Conservation (phyloP, 768 basidiomycete genomes). For the Hypholoma fasciculare region DNA sequence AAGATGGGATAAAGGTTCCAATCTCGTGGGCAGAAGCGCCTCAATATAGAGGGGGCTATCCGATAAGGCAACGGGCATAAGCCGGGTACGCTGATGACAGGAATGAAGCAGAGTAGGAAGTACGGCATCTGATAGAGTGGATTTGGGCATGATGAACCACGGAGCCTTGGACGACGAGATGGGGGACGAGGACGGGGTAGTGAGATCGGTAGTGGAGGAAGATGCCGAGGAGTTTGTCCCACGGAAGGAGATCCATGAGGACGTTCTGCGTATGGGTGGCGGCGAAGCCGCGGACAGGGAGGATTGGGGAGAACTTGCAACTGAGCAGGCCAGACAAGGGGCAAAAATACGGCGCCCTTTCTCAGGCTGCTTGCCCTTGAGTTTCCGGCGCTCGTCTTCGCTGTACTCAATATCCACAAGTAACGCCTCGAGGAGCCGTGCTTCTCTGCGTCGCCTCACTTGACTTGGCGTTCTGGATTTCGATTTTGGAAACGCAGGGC, state of each 20-base stretch:
- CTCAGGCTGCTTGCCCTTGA: constrained; percentile 36
- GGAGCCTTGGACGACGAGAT: constrained; percentile 25
- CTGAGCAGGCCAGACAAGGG: constrained; percentile 20
- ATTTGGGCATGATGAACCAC: constrained; percentile 27
- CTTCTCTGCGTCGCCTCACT: constrained; percentile 19
- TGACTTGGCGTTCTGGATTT: constrained; percentile 22
- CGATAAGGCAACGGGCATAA: constrained; percentile 32
- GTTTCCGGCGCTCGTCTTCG: constrained; percentile 34
- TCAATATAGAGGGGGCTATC: constrained; percentile 32
- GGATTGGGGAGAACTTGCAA: constrained; percentile 17
- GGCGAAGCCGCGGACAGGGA: constrained; percentile 25
- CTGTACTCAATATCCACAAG: constrained; percentile 44
- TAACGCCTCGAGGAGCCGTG: constrained; percentile 43
- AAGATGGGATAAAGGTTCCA: constrained; percentile 17
- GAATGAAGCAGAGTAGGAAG: constrained; percentile 28
- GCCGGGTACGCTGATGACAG: constrained; percentile 34
- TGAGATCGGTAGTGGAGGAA: constrained; percentile 33
- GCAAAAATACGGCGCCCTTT: constrained; percentile 14
- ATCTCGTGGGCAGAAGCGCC: constrained; percentile 10
- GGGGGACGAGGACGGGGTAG: constrained; percentile 35
- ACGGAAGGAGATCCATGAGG: constrained; percentile 30
- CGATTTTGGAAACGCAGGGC: constrained; percentile 9
- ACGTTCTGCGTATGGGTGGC: constrained; percentile 23
- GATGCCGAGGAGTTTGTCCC: constrained; percentile 22
- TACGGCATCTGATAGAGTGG: constrained; percentile 14